A percentile compares a stretch with the other conserved stretches of the same genome.
Evolutionary conservation across 176 grass and related monocot genomes (phyloP).

Genomic region (Carex scoparia): DNA sequence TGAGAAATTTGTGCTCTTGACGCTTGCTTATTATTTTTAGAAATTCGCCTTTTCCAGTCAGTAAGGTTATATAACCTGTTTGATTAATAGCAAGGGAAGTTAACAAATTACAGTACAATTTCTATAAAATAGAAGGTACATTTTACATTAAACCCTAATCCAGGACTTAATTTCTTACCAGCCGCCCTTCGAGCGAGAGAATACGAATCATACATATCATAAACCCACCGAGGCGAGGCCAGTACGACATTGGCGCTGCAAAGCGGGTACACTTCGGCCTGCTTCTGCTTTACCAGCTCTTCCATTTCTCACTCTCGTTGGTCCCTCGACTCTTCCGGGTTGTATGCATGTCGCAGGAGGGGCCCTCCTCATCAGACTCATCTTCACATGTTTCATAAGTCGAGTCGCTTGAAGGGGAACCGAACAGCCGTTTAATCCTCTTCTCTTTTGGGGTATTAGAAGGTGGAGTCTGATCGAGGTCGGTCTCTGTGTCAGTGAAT

Average conservation of each 20-base stretch:
- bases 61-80: too few species aligned
- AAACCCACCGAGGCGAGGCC: slow-evolving; percentile 89
- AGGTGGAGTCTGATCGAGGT: slow-evolving; percentile 26
- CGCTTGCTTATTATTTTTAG: too few species aligned
- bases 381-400: slow-evolving; percentile 19
- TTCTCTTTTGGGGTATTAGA: slow-evolving; percentile 34
- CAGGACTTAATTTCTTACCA: slow-evolving; percentile 42
- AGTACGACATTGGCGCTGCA: slow-evolving; percentile 63
- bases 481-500: slow-evolving; percentile 36
- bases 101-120: background rate
- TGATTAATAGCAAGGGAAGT: too few species aligned
- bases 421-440: slow-evolving; percentile 31
- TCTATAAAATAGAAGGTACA: background rate
- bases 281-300: slow-evolving; percentile 25
- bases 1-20: too few species aligned
- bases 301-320: slow-evolving; percentile 35
- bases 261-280: slow-evolving; percentile 17
- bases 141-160: slow-evolving; percentile 12
- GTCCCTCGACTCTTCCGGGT: background rate
- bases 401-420: slow-evolving; percentile 50
- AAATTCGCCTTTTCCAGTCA: too few species aligned
- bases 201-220: slow-evolving; percentile 91
- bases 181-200: slow-evolving; percentile 67
- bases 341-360: background rate
- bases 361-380: slow-evolving; percentile 26